Percentiles rank a stretch among this genome's conserved stretches.
phyloP scores from a whole-genome alignment of 345 rosid species.

The Camelina hispida region DNA sequence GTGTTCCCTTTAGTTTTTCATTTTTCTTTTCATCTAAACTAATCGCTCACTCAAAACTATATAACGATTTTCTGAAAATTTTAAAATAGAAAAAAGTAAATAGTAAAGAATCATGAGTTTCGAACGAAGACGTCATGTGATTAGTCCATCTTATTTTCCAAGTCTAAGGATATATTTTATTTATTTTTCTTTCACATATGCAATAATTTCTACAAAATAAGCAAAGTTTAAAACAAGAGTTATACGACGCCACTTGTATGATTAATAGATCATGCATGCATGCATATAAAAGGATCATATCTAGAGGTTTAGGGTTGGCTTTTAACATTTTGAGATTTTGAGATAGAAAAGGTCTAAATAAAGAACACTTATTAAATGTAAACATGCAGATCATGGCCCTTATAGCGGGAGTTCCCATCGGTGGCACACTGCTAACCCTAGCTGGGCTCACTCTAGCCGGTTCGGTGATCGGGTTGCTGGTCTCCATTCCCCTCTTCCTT shows the following conservation, averaged over 20 bases:
- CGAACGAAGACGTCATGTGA: neutral
- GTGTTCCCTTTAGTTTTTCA: neutral
- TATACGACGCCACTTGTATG: neutral
- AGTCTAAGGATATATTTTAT: neutral
- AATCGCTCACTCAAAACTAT: neutral
- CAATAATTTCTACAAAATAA: neutral
- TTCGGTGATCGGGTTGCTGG: constrained; percentile 59
- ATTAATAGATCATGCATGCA: constrained; percentile 21
- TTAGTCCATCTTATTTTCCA: neutral
- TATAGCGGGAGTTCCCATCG: constrained; percentile 55
- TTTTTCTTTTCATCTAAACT: neutral
- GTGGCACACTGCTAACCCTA: constrained; percentile 63
- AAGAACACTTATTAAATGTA: neutral
- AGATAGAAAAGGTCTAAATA: neutral
- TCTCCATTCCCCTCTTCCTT: constrained; percentile 67
- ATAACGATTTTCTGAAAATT: neutral
- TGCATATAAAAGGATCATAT: neutral
- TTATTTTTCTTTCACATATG: neutral
- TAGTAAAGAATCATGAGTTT: neutral
- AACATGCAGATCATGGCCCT: constrained; percentile 60
- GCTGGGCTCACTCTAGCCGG: constrained; percentile 66
- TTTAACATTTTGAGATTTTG: neutral
- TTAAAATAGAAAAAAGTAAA: neutral
- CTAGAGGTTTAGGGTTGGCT: neutral
- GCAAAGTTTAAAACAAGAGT: neutral